These are phyloP conservation scores for Hagleromyces aurorensis DNA, from an alignment of 805 yeast species.

Conservation along the genomic window DNA sequence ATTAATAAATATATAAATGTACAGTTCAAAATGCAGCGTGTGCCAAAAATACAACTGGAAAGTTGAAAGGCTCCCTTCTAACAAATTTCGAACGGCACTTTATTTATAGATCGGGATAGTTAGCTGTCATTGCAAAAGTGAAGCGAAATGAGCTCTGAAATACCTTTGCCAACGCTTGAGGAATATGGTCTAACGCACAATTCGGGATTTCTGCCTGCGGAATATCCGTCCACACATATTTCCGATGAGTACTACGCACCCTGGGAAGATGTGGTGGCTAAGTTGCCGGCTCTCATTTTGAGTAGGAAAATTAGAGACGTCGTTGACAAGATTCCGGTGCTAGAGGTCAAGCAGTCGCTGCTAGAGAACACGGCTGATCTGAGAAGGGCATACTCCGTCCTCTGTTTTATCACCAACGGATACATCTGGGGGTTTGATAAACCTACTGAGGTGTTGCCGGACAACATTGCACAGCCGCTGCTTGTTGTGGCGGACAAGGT, in stretches of 20 bases:
- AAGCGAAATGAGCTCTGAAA: slow-evolving; percentile 11
- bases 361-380: slow-evolving; percentile 38
- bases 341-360: slow-evolving; percentile 41
- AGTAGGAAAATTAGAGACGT: slow-evolving; percentile 51
- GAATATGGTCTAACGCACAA: slow-evolving; percentile 63
- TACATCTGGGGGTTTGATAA: slow-evolving; percentile 77
- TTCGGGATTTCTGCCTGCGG: slow-evolving; percentile 75
- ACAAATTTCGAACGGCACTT: too few relatives aligned
- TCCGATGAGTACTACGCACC: slow-evolving; percentile 56
- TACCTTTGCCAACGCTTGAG: slow-evolving; percentile 40
- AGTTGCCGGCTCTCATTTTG: slow-evolving; percentile 66
- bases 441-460: slow-evolving; percentile 59
- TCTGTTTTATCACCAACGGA: slow-evolving; percentile 79
- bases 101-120: too few relatives aligned
- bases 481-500: slow-evolving; percentile 47
- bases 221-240: slow-evolving; percentile 51
- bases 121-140: too few relatives aligned
- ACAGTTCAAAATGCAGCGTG: too few relatives aligned
- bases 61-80: too few relatives aligned
- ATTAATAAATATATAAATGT: too few relatives aligned
- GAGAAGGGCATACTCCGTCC: slow-evolving; percentile 73
- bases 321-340: slow-evolving; percentile 58
- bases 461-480: slow-evolving; percentile 63
- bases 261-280: slow-evolving; percentile 67
- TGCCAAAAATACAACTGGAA: too few relatives aligned